phyloP scores from a whole-genome alignment of 2,329 filamentous ascomycete genomes.

The Leptosphaerulina australis region DNA sequence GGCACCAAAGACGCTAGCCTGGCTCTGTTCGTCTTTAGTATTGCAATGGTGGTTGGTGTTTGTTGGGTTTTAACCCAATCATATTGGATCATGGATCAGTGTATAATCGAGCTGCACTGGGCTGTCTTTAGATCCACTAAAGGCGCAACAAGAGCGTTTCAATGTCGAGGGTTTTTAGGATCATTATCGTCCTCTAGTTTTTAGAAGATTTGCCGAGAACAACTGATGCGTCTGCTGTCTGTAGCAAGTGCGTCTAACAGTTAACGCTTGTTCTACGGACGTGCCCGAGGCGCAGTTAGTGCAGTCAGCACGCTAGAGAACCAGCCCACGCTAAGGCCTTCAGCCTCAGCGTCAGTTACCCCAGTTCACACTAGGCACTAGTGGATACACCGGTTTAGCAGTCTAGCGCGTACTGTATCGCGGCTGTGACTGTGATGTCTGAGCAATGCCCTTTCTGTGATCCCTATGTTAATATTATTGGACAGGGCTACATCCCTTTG shows the following conservation, averaged over 20 bases:
- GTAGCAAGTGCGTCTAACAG: neutral
- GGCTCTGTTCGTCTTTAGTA: neutral
- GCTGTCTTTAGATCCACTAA: neutral
- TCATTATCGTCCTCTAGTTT: neutral
- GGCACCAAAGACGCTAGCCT: neutral
- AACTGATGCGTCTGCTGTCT: neutral
- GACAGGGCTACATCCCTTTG: constrained; percentile 2
- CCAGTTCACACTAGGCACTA: constrained; percentile 2
- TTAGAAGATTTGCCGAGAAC: neutral
- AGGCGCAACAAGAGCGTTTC: neutral
- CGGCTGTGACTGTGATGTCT: neutral
- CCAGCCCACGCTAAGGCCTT: constrained; percentile 14
- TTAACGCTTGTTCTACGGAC: constrained; percentile 1
- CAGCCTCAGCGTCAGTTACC: constrained; percentile 9
- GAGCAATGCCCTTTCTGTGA: neutral
- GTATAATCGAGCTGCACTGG: neutral
- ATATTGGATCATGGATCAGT: neutral
- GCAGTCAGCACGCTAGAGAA: constrained; percentile 1
- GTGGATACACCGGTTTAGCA: constrained; percentile 13
- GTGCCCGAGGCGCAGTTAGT: constrained; percentile 6
- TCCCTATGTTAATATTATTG: neutral
- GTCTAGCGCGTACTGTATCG: neutral
- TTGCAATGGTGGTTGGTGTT: constrained; percentile 2
- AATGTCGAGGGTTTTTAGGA: no score
- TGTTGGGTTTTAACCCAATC: neutral